Conservation (phyloP, 129 eudicot genomes). For the Tanacetum coccineum region DNA sequence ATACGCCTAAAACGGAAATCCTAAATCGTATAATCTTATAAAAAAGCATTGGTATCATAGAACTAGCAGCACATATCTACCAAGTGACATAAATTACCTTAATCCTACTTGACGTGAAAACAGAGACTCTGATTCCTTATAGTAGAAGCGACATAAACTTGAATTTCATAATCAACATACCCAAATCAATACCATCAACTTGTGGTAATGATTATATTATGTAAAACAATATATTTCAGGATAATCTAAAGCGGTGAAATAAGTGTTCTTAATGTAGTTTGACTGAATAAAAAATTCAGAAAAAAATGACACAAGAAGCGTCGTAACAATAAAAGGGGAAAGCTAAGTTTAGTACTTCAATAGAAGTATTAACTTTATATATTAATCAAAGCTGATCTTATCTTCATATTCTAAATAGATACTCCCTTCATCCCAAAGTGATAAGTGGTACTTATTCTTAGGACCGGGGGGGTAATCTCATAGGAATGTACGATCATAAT, state of each 20-base stretch:
- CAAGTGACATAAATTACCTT: background rate
- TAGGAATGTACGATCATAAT: too few species aligned
- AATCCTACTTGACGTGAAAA: background rate
- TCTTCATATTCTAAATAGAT: too few species aligned
- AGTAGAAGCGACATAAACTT: background rate
- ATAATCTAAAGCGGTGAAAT: background rate
- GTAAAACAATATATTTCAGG: slow-evolving; percentile 4
- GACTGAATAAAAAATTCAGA: background rate
- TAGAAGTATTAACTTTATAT: too few species aligned
- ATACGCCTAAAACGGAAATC: background rate
- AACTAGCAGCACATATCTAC: background rate
- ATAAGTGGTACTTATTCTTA: too few species aligned
- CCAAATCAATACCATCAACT: background rate
- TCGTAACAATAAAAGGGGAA: too few species aligned
- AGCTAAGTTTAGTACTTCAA: too few species aligned
- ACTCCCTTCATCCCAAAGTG: too few species aligned
- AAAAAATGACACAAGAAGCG: too few species aligned
- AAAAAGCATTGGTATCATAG: background rate
- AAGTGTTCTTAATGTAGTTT: background rate
- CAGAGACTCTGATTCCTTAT: slow-evolving; percentile 6
- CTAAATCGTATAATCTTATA: slow-evolving; percentile 7
- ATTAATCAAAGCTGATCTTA: too few species aligned
- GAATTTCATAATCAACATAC: background rate
- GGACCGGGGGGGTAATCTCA: too few species aligned
- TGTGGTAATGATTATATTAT: background rate